phyloP scores from a whole-genome alignment of 345 rosid genomes.

The Bretschneidera sinensis region DNA sequence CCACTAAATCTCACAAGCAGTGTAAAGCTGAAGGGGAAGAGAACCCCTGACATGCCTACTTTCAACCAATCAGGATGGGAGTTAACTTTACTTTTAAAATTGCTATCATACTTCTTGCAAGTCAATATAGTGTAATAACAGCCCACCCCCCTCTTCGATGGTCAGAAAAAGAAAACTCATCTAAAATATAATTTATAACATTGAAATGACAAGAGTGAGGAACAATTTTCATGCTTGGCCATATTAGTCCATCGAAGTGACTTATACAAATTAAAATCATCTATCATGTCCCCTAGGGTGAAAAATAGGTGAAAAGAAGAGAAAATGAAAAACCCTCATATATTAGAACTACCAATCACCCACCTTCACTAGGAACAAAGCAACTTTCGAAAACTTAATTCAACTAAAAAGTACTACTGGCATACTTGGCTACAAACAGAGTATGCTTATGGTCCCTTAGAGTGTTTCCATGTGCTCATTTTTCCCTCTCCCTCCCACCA shows the following conservation, averaged over 20 bases:
- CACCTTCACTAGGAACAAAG: neutral
- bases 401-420: neutral
- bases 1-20: neutral
- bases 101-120: neutral
- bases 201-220: no score
- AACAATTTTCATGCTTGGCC: neutral
- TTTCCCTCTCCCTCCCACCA: neutral
- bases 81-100: neutral
- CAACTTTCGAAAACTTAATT: neutral
- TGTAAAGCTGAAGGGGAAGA: conserved; percentile 2
- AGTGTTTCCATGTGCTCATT: no score
- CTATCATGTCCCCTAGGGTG: neutral
- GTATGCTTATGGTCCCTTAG: no score
- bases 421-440: no score
- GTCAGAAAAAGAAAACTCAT: neutral
- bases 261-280: neutral
- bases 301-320: neutral
- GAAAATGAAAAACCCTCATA: neutral
- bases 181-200: neutral
- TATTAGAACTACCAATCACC: neutral
- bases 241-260: neutral
- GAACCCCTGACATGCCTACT: neutral
- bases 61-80: neutral
- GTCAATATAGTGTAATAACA: neutral
- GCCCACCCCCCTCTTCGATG: neutral